Conservation (phyloP, 371 early-diverging fungal species). For the Actinomortierella ambigua region DNA sequence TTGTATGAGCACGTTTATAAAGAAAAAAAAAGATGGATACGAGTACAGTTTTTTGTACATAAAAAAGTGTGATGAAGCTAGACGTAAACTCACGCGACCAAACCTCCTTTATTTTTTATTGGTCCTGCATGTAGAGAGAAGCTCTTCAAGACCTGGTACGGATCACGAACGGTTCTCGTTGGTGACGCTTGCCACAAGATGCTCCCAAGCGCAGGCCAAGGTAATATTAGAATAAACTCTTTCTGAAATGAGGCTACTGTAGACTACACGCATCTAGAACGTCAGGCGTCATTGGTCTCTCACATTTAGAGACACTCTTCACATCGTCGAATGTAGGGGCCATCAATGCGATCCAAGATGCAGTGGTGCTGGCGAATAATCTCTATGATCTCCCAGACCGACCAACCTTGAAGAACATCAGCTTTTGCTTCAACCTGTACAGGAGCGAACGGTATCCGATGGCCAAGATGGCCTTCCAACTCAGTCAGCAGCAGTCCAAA, state of each 20-base stretch:
- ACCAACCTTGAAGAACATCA: conserved; percentile 17
- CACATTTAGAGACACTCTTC: neutral
- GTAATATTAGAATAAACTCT: neutral
- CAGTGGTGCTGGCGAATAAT: conserved; percentile 21
- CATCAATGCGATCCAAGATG: conserved; percentile 18
- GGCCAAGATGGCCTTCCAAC: conserved; percentile 5
- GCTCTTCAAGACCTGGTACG: conserved; percentile 30
- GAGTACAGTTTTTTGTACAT: too few species aligned
- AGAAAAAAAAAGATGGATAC: too few species aligned
- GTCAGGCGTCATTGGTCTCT: too few species aligned
- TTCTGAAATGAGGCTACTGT: neutral
- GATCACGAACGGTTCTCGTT: conserved; percentile 18
- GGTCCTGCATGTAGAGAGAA: conserved; percentile 8
- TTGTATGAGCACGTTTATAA: too few species aligned
- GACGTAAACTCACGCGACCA: too few species aligned
- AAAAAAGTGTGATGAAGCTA: too few species aligned
- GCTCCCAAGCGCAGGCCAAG: conserved; percentile 30
- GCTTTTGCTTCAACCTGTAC: conserved; percentile 12
- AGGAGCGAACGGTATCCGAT: conserved; percentile 4
- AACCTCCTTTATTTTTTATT: too few species aligned
- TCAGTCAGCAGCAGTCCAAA: conserved; percentile 2
- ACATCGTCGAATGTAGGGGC: conserved; percentile 4
- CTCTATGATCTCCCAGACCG: conserved; percentile 14
- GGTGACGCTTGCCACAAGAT: conserved; percentile 41
- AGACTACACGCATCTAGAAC: neutral